Evolutionary conservation across 495 filamentous ascomycete species (phyloP), one percentile per base, ranked within the genome.

Genomic region (Daldinia bambusicola): DNA sequence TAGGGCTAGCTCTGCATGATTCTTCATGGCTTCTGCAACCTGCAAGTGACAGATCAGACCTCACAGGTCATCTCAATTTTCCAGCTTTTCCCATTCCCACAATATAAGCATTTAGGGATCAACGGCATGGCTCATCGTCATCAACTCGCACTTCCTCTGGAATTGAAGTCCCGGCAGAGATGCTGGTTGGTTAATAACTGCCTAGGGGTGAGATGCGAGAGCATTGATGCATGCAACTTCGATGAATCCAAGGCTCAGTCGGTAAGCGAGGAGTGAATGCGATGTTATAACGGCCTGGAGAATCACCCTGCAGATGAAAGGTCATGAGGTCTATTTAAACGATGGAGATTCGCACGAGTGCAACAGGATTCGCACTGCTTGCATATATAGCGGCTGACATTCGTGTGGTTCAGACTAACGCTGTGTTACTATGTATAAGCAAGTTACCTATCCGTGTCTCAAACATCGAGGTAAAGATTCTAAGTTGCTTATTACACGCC

Each of bases 1-100:
- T 58, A 73, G 69, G 70, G 30, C 66, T 31, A 57, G n/a, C 36
- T 59, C 61, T 73, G 70, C 70, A 73, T 63, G 45, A 61, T 67
- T 57, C 31, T 55, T 64, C 18, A 65, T 68, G 40, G 52, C 61
- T 52, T 69, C 57, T 69, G 61, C 56, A 65, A 34, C 34, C 61
- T 66, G 66, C 70, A 73, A 53, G 66, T 60, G 61, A 66, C 37
- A 73, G 57, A 66, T 57, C 65, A 58, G 55, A 22, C 55, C 45
- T 55, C 37, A 38, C 59, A 32, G 18, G 32, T 43, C 43, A 61
- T 48, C 31, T 56, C 63, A 45, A 66, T 30, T 38, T 26, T 58
- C 45, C 40, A 57, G 18, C 30, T 30, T 66, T 61, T 37, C 30
- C 50, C 16, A 22, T 51, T 53, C n/a, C 62, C 48, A 53, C 48